Evolutionary conservation across 805 yeast genomes (phyloP).

Genomic region (Cyberlindnera mycetangii): DNA sequence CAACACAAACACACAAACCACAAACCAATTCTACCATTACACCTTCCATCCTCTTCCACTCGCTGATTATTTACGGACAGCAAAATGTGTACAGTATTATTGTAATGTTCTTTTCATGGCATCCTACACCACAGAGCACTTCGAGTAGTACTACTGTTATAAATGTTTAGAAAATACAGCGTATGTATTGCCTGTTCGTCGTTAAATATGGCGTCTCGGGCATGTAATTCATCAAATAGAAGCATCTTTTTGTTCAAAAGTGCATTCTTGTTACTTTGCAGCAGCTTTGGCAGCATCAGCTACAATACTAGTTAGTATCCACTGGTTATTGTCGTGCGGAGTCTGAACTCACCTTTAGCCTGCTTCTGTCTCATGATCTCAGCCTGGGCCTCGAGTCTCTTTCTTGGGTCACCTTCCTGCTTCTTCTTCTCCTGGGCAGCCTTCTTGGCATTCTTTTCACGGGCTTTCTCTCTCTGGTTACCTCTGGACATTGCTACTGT

Average conservation of each 20-base stretch:
- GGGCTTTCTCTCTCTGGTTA: slow-evolving; percentile 91
- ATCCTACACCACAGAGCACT: background rate
- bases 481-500: slow-evolving; percentile 82
- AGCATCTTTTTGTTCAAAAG: slow-evolving; percentile 3
- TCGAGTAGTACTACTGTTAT: background rate
- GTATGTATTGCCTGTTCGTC: background rate
- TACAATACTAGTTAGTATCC: slow-evolving; percentile 20
- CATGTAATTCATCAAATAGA: background rate
- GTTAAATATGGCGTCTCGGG: slow-evolving; percentile 2
- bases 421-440: slow-evolving; percentile 62
- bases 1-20: background rate
- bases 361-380: slow-evolving; percentile 88
- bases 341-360: slow-evolving; percentile 69
- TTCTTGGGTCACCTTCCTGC: slow-evolving; percentile 79
- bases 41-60: background rate
- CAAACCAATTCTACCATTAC: background rate
- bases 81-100: slow-evolving; percentile 1
- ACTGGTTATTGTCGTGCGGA: background rate
- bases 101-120: slow-evolving; percentile 5
- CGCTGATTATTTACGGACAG: background rate
- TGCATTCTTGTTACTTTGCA: slow-evolving; percentile 13
- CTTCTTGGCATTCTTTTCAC: slow-evolving; percentile 85
- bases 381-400: slow-evolving; percentile 86
- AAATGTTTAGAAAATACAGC: background rate
- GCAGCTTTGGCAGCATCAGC: slow-evolving; percentile 51